These are phyloP conservation scores for Ocimum tenuiflorum DNA, from an alignment of 257 asterid genomes.

Conservation along the genomic window DNA sequence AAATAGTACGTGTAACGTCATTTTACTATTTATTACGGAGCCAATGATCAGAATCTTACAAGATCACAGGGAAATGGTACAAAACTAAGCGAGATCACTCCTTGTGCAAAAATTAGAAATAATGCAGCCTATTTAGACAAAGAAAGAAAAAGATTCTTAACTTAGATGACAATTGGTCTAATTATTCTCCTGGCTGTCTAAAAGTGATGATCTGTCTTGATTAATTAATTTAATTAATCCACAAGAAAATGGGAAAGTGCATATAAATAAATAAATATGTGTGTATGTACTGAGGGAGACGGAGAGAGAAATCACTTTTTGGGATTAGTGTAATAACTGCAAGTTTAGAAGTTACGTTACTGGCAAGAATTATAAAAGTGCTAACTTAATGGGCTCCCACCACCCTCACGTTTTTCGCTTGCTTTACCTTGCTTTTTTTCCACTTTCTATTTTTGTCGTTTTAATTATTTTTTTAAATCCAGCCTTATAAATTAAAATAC, in stretches of 20 bases:
- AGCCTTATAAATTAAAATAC: neutral
- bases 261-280: neutral
- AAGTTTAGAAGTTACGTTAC: slow-evolving; percentile 45
- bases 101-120: no score
- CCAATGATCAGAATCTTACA: no score
- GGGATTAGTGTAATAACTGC: slow-evolving; percentile 35
- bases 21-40: no score
- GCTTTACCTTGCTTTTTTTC: neutral
- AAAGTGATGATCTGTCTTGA: slow-evolving; percentile 21
- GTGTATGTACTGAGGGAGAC: neutral
- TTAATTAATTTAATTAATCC: slow-evolving; percentile 15
- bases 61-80: no score
- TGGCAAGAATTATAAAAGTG: slow-evolving; percentile 25
- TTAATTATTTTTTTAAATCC: neutral
- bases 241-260: neutral
- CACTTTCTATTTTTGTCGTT: neutral
- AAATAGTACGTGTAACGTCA: no score
- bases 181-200: slow-evolving; percentile 24
- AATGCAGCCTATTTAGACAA: no score
- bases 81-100: no score
- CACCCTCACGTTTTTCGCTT: slow-evolving; percentile 17
- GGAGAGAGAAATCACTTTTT: slow-evolving; percentile 25
- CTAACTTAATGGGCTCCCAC: slow-evolving; percentile 30
- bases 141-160: slow-evolving; percentile 26
- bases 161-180: slow-evolving; percentile 15